Base-by-base conservation (phyloP, 1,284 basidiomycete genomes). In the Uromyces viciae-fabae region DNA sequence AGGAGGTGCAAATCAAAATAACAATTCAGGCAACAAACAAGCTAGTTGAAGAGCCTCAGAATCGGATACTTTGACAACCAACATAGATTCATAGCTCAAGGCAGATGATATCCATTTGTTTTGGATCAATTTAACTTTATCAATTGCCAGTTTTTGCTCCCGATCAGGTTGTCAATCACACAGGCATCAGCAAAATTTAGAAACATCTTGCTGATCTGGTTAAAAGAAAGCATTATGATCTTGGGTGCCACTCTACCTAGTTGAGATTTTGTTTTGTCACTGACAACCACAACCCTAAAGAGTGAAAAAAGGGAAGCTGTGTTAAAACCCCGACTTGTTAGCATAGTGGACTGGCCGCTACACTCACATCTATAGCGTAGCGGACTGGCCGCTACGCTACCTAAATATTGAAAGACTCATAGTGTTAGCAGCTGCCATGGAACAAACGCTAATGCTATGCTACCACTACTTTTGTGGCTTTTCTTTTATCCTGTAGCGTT, bases 211-310 rank as follows among this genome's bases (percentile, higher is more conserved):
- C 96, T 97, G 85, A 99, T 94, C 88, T 95, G 94, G 89, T 95
- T 98, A 91, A 99, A 97, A 43, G 94, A 91, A 85, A 99, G 88
- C 78, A 89, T 88, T 82, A 98, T 87, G 88, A 93, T 92, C 82
- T 91, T 85, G 82, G 89, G 87, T 56, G 92, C 85, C 58, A 81
- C 49, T 85, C 95, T 91, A 31, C 89, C 87, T 82, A 99, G 91
- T 88, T 99, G 96, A 62, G 90, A 90, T 89, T 98, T 98, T 86
- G 94, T 92, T 90, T 98, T 98, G 90, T 99, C 96, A 83, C 96
- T 97, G 82, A 99, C 90, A 85, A 98, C 84, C 9, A 86, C 82
- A 69, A 86, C 78, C 75, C 82, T 38, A 40, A 40, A n/a, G 17
- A 7, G 58, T n/a, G 11, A 31, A 14, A 42, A 2, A 60, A 60